Percentiles rank a stretch among this genome's conserved stretches.
These are phyloP conservation scores for Arctostaphylos glauca DNA, from an alignment of 148 eudicot species.

Conservation along the genomic window DNA sequence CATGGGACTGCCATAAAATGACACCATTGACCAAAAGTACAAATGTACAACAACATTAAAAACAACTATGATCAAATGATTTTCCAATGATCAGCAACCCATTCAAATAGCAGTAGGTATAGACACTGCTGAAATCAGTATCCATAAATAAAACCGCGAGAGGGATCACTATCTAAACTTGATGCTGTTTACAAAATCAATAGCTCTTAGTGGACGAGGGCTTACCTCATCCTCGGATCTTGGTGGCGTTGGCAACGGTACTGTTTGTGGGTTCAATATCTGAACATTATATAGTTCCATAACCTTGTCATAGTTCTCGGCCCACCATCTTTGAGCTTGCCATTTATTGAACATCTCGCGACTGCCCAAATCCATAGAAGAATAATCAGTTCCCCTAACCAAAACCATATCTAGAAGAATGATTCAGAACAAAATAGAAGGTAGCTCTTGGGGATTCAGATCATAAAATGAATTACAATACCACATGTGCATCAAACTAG, in stretches of 20 bases:
- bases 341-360: conserved; percentile 93
- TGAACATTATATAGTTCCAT: conserved; percentile 95
- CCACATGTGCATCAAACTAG: neutral
- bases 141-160: neutral
- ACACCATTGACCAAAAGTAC: neutral
- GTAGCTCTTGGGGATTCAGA: neutral
- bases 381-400: conserved; percentile 11
- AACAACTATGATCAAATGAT: neutral
- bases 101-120: neutral
- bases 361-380: conserved; percentile 37
- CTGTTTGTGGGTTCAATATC: conserved; percentile 54
- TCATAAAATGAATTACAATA: neutral
- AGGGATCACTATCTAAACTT: neutral
- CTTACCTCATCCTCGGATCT: conserved; percentile 76
- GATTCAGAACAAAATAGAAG: neutral
- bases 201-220: conserved; percentile 9
- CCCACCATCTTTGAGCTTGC: conserved; percentile 99
- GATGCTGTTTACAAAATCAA: neutral
- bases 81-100: neutral
- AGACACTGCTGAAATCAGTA: neutral
- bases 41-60: neutral
- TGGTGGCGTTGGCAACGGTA: conserved; percentile 57
- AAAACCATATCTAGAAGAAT: conserved; percentile 8
- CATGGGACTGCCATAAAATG: conserved; percentile 1
- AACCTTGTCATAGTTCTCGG: conserved; percentile 86